Evolutionary conservation across 2,329 filamentous ascomycete genomes (phyloP).

Genomic region (Cercospora berteroae): DNA sequence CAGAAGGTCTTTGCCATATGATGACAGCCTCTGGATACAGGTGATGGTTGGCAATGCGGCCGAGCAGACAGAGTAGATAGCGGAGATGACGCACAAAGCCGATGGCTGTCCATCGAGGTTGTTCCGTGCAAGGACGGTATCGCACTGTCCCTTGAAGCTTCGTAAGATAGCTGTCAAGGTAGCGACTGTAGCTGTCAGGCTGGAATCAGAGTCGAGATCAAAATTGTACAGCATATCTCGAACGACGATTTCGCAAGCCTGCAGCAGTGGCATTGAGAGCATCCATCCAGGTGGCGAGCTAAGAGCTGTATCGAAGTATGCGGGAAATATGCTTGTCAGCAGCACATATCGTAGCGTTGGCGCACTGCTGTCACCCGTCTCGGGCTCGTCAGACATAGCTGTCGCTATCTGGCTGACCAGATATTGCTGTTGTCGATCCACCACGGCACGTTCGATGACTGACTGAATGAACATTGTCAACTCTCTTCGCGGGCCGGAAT

Average conservation of each 20-base stretch:
- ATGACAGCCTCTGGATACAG: slow-evolving; percentile 16
- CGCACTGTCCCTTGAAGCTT: slow-evolving; percentile 1
- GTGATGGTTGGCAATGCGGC: slow-evolving; percentile 18
- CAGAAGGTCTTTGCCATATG: slow-evolving; percentile 6
- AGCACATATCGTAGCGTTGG: slow-evolving; percentile 53
- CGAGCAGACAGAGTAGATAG: slow-evolving; percentile 21
- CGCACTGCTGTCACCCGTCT: slow-evolving; percentile 36
- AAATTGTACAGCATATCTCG: slow-evolving; percentile 44
- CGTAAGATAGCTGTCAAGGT: neutral
- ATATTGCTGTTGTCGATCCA: slow-evolving; percentile 57
- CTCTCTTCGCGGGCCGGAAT: slow-evolving; percentile 52
- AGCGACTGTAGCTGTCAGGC: neutral
- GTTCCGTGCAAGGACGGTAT: neutral
- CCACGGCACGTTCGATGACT: slow-evolving; percentile 57
- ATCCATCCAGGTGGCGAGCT: slow-evolving; percentile 51
- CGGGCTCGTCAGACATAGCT: slow-evolving; percentile 49
- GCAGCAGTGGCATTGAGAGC: slow-evolving; percentile 52
- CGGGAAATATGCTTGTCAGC: slow-evolving; percentile 55
- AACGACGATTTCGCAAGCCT: slow-evolving; percentile 47
- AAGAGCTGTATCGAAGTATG: slow-evolving; percentile 54
- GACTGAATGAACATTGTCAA: slow-evolving; percentile 59
- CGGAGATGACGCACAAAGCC: neutral
- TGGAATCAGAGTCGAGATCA: neutral
- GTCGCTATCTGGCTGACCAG: slow-evolving; percentile 54
- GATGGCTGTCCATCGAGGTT: neutral